These are phyloP conservation scores for Apiospora kogelbergensis DNA, from an alignment of 2,329 filamentous ascomycete genomes.

Conservation along the genomic window DNA sequence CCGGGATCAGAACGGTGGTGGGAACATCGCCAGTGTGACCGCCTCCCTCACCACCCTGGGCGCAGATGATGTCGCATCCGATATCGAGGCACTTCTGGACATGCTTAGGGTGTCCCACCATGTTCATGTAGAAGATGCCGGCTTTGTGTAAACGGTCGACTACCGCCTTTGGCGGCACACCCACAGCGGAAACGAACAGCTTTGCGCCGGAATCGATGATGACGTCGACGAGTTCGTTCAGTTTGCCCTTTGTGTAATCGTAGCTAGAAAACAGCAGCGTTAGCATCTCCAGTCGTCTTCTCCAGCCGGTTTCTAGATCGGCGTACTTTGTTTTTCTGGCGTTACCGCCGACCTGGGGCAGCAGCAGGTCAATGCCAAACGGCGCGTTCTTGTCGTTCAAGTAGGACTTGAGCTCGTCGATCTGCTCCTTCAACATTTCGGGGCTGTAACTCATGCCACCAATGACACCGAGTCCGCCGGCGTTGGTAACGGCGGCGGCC, in stretches of 20 bases:
- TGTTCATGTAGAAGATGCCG: conserved; percentile 98
- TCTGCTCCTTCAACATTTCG: conserved; percentile 94
- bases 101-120: conserved; percentile 99
- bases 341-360: conserved; percentile 91
- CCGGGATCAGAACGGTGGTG: conserved; percentile 88
- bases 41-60: conserved; percentile 95
- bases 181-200: conserved; percentile 96
- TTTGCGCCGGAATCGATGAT: conserved; percentile 89
- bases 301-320: not conserved
- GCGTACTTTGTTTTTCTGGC: conserved; percentile 88
- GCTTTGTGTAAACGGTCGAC: conserved; percentile 87
- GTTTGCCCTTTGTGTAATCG: conserved; percentile 99
- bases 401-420: conserved; percentile 88
- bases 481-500: conserved; percentile 94
- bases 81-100: conserved; percentile 92
- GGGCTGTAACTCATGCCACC: conserved; percentile 95
- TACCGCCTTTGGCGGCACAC: conserved; percentile 83
- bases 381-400: conserved; percentile 88
- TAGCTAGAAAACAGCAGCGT: conserved; percentile 61
- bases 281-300: conserved; percentile 11
- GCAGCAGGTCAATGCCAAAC: conserved; percentile 90
- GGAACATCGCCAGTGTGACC: conserved; percentile 95
- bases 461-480: conserved; percentile 93
- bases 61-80: conserved; percentile 95
- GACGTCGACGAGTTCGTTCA: conserved; percentile 84